phyloP scores from a whole-genome alignment of 2,329 filamentous ascomycete genomes.

The Arthrobotrys entomopaga region DNA sequence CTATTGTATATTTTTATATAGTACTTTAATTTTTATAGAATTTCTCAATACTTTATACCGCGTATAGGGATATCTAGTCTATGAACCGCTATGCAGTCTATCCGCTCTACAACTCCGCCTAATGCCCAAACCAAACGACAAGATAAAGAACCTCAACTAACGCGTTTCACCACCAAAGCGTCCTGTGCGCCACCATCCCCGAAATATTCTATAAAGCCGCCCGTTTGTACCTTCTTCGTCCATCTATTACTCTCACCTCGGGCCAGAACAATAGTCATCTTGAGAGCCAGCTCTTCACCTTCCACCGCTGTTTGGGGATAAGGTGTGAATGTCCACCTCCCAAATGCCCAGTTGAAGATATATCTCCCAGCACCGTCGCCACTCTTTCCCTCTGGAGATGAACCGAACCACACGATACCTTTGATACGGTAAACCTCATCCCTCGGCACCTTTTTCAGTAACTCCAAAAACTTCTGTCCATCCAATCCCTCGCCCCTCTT shows the following conservation, averaged over 20 bases:
- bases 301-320: constrained; percentile 65
- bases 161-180: constrained; percentile 27
- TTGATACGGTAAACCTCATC: constrained; percentile 98
- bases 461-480: constrained; percentile 70
- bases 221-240: constrained; percentile 70
- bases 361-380: constrained; percentile 68
- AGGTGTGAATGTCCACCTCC: constrained; percentile 88
- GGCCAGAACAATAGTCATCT: constrained; percentile 77
- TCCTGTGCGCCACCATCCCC: constrained; percentile 5
- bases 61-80: too few species aligned
- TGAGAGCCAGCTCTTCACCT: constrained; percentile 70
- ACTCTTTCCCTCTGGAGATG: constrained; percentile 60
- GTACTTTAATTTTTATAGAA: too few species aligned
- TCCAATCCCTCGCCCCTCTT: constrained; percentile 60
- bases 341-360: constrained; percentile 98
- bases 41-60: too few species aligned
- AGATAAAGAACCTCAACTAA: constrained; percentile 11
- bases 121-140: background rate
- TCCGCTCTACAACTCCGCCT: background rate
- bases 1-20: too few species aligned
- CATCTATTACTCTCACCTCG: constrained; percentile 79
- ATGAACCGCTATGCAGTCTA: too few species aligned
- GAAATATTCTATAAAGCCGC: constrained; percentile 38
- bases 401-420: constrained; percentile 68
- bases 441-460: constrained; percentile 80